Percentiles rank a stretch among this genome's conserved stretches.
Conservation (phyloP, 129 eudicot genomes). For the Centrapalus pauciflorus region DNA sequence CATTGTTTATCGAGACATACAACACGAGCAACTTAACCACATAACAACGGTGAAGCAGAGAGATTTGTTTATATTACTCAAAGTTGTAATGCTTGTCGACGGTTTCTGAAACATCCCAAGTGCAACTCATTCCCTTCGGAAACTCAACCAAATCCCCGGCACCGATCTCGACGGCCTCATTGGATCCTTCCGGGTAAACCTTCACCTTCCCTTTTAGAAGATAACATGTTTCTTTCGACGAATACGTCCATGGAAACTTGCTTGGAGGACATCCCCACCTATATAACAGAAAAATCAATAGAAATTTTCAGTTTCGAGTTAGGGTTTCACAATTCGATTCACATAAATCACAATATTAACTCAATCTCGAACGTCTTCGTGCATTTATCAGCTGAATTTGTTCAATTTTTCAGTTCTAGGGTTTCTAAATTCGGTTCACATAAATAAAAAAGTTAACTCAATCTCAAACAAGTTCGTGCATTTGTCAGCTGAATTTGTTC, state of each 20-base stretch:
- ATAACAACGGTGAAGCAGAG: background rate
- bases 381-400: too few species aligned
- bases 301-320: background rate
- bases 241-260: conserved; percentile 96
- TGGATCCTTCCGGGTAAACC: conserved; percentile 82
- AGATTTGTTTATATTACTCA: conserved; percentile 36
- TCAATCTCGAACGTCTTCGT: too few species aligned
- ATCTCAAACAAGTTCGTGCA: too few species aligned
- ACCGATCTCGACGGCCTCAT: conserved; percentile 75
- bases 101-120: conserved; percentile 92
- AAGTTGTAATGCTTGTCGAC: conserved; percentile 91
- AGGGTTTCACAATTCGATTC: too few species aligned
- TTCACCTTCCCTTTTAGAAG: conserved; percentile 87
- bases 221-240: conserved; percentile 72
- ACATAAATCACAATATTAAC: too few species aligned
- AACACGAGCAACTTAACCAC: too few species aligned
- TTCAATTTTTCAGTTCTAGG: too few species aligned
- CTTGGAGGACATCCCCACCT: conserved; percentile 99
- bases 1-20: too few species aligned
- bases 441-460: too few species aligned
- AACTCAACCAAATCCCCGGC: conserved; percentile 91
- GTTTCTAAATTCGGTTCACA: background rate
- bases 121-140: conserved; percentile 93
- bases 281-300: background rate
- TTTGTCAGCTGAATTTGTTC: too few species aligned